These are phyloP conservation scores for Claviceps arundinis DNA, from an alignment of 2,329 filamentous ascomycete genomes.

Conservation along the genomic window DNA sequence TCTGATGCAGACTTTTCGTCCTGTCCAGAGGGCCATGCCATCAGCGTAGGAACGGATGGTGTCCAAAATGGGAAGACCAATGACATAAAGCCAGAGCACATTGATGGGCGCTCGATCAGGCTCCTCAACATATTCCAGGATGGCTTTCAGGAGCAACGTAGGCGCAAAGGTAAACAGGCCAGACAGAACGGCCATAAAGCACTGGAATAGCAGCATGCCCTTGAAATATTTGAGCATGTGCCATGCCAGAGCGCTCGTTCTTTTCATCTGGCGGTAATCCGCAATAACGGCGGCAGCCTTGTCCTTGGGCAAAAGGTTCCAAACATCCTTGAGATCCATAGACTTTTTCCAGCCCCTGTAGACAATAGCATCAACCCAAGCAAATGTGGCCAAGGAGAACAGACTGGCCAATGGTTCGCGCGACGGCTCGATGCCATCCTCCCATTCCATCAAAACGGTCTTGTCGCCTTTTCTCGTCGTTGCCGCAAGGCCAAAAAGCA, in stretches of 20 bases:
- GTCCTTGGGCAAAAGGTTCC: slow-evolving; percentile 80
- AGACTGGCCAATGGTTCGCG: slow-evolving; percentile 78
- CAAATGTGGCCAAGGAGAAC: slow-evolving; percentile 75
- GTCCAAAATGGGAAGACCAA: slow-evolving; percentile 74
- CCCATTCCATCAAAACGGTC: slow-evolving; percentile 74
- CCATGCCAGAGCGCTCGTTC: slow-evolving; percentile 63
- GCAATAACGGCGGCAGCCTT: slow-evolving; percentile 71
- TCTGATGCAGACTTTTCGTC: slow-evolving; percentile 85
- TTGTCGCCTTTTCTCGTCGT: slow-evolving; percentile 87
- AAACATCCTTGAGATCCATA: slow-evolving; percentile 72
- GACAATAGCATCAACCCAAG: slow-evolving; percentile 82
- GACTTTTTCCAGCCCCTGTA: slow-evolving; percentile 79
- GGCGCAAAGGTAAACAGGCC: slow-evolving; percentile 83
- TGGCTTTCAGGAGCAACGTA: slow-evolving; percentile 79
- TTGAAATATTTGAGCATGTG: slow-evolving; percentile 82
- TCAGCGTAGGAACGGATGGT: slow-evolving; percentile 70
- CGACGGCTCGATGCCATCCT: slow-evolving; percentile 76
- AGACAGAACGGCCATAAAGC: slow-evolving; percentile 63
- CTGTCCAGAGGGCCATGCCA: slow-evolving; percentile 82
- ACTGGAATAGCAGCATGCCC: slow-evolving; percentile 60
- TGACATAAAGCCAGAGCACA: slow-evolving; percentile 91
- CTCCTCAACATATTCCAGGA: slow-evolving; percentile 86
- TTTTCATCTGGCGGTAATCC: slow-evolving; percentile 75
- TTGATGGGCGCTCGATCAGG: slow-evolving; percentile 64
- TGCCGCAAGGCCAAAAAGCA: slow-evolving; percentile 64